Conservation (phyloP, 2,329 filamentous ascomycete species). For the Claviceps sp. region DNA sequence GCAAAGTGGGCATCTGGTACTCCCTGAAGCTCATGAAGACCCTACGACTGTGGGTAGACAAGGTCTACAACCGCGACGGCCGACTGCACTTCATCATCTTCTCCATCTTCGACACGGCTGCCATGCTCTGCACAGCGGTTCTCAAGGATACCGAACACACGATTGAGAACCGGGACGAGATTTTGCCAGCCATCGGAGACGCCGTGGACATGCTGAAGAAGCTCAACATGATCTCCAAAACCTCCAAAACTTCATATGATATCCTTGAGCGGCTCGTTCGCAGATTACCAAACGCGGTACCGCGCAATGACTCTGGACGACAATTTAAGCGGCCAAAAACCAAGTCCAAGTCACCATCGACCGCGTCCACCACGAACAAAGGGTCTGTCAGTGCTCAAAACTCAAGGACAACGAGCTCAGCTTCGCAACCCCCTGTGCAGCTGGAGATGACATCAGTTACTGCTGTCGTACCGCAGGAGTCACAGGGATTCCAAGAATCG, state of each 20-base stretch:
- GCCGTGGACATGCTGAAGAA: constrained; percentile 20
- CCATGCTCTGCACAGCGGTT: constrained; percentile 34
- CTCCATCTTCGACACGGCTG: constrained; percentile 35
- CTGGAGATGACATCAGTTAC: not conserved
- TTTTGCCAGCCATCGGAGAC: constrained; percentile 23
- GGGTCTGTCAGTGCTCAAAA: not conserved
- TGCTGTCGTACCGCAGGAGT: not conserved
- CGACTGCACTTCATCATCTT: constrained; percentile 39
- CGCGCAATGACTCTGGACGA: not conserved
- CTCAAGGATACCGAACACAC: constrained; percentile 29
- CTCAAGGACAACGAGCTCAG: not conserved
- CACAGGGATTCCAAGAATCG: not conserved
- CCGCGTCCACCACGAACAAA: not conserved
- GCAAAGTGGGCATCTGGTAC: constrained; percentile 26
- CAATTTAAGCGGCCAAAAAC: constrained; percentile 5
- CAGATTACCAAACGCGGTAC: constrained; percentile 12
- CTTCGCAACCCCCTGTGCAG: not conserved
- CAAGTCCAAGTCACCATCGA: not conserved
- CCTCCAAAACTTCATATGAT: constrained; percentile 21
- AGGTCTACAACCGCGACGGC: constrained; percentile 29
- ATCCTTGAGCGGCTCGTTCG: constrained; percentile 18
- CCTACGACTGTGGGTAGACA: constrained; percentile 27
- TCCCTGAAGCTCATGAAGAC: constrained; percentile 27
- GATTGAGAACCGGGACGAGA: constrained; percentile 25
- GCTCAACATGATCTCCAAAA: constrained; percentile 18